Evolutionary conservation across 306 rosid genomes (phyloP), one percentile per base, ranked within the genome.

Genomic region (Castanea mollissima): DNA sequence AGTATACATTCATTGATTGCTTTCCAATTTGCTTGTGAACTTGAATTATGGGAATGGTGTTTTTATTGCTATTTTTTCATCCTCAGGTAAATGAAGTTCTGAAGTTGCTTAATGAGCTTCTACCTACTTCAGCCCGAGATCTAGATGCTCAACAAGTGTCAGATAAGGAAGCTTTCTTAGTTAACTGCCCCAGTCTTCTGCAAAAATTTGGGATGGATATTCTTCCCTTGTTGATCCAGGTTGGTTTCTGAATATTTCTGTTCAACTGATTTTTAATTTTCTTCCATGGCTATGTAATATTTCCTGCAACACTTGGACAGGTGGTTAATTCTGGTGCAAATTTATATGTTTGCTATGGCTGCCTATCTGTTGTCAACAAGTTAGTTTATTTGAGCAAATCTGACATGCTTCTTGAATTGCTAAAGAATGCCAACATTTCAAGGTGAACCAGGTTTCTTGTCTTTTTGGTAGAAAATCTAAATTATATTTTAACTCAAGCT

Each of bases 241-340:
- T 96, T 82, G 71, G 82, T 59, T 81, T 81, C 86, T 54, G 21
- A 80, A 55, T 55, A 31, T 69, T 41, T 70, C 73, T 54, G 51
- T 56, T 68, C 23, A 81, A 23, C 34, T 71, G 55, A 38, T 56
- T 51, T 77, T 52, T 58, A 55, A 74, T 57, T 29, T 41, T 13
- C 51, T 15, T 67, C n/a, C 54, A 57, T 79, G 71, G 52, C 78
- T 46, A 75, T 79, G 31, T 67, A 77, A 81, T 72, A 59, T 74
- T 62, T 71, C 19, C 79, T 87, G 74, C 78, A 35, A 18, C 67
- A 51, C 74, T 70, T 77, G 5, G 13, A 23, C 89, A 93, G 99
- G 97, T 91, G 76, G 93, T 91, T 65, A 91, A 92, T 87, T 96
- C 98, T 79, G 99, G 99, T 82, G 96, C 97, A 63, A 96, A 91